Base-by-base conservation (phyloP, 805 yeast species). In the Spencermartinsiella europaea region DNA sequence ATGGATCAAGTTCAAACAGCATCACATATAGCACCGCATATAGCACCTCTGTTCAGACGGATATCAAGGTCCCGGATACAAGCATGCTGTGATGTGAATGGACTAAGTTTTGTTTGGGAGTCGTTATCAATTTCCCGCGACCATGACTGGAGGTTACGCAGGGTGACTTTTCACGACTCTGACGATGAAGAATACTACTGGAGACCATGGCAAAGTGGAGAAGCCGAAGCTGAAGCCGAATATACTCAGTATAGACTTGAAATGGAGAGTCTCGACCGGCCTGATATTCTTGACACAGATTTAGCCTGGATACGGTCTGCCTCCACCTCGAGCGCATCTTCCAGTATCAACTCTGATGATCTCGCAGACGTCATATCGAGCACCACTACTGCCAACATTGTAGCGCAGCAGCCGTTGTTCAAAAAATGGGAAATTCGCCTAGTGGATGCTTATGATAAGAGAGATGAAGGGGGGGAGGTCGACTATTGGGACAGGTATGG, bases 61-160 rank as follows among this genome's bases (percentile, higher is more conserved):
- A 15, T 55, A 5, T 40, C 53, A 2, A 21, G 45, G n/a, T 41
- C 47, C 20, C 38, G 50, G 8, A 14, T 55, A 1, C 58, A 57
- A 39, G 56, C 55, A 2, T 39, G 40, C 17, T 44, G 44, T 17
- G 42, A 42, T 17, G 40, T 47, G 1, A 19, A 38, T 2, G 38
- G 31, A 3, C 43, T 54, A 15, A 54, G 47, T 22, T 50, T 57
- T 22, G 42, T 57, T n/a, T 55, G 57, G 58, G 59, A 54, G 34
- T 55, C 58, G 10, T 39, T 40, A n/a, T 43, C 53, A 3, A 52
- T 55, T 7, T 21, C 36, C 4, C 21, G 33, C 19, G 21, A 8
- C 16, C 50, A 40, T 4, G 47, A 42, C 34, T 54, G 57, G 54
- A 45, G 41, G 22, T 48, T 56, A 36, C 34, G 42, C 21, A 38